Evolutionary conservation across 139 green algal genomes (phyloP).

Genomic region (Pseudopediastrum boryanum): DNA sequence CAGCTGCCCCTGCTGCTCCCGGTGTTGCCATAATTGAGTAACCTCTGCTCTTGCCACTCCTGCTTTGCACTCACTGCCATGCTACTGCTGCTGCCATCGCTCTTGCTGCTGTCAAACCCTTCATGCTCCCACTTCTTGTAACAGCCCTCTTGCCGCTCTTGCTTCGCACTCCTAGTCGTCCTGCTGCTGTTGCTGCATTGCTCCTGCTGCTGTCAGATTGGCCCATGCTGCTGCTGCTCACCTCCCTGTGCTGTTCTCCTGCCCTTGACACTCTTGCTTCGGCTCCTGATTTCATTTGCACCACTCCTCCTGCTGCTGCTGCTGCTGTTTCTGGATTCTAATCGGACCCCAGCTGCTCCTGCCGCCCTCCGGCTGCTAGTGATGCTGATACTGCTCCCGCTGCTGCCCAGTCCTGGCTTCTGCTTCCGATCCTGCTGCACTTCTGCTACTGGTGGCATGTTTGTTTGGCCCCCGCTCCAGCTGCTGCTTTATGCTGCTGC

Average conservation of each 20-base stretch:
- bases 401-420: neutral
- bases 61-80: neutral
- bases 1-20: constrained; percentile 15
- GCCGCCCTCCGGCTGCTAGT: too few species aligned
- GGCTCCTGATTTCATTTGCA: neutral
- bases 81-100: neutral
- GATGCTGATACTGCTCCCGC: neutral
- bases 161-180: too few species aligned
- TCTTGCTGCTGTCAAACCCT: neutral
- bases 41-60: neutral
- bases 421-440: too few species aligned
- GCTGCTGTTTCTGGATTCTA: neutral
- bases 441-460: too few species aligned
- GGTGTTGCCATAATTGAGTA: neutral
- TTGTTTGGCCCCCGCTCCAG: too few species aligned
- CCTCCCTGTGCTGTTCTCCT: neutral
- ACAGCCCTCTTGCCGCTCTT: neutral
- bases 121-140: neutral
- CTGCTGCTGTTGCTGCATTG: neutral
- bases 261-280: too few species aligned
- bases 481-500: too few species aligned
- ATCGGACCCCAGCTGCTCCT: neutral
- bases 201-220: neutral
- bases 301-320: constrained; percentile 2
- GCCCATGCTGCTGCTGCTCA: neutral